Conservation (phyloP, 805 yeast genomes). For the Ogataea pini region DNA sequence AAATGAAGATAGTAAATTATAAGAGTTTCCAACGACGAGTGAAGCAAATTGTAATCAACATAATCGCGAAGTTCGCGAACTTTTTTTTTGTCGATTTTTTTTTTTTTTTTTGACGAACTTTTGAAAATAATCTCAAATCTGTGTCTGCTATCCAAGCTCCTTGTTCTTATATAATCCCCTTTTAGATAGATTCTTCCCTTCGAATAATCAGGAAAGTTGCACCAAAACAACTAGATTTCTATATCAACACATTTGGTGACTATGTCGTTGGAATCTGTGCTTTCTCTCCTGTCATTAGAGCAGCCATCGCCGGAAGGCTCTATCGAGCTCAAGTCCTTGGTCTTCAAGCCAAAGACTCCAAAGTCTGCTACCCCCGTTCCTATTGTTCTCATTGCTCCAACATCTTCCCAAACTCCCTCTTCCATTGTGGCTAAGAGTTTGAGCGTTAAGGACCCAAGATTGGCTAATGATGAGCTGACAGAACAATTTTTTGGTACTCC, state of each 20-base stretch:
- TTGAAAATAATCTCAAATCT: neutral
- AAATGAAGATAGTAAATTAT: no score
- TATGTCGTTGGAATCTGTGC: constrained; percentile 70
- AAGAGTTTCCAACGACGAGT: no score
- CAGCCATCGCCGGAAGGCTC: constrained; percentile 54
- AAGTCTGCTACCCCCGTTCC: constrained; percentile 80
- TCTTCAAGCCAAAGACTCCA: constrained; percentile 90
- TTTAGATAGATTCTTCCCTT: neutral
- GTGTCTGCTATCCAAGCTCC: neutral
- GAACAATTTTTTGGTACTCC: constrained; percentile 57
- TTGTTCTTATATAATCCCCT: neutral
- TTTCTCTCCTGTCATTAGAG: constrained; percentile 65
- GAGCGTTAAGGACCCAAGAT: constrained; percentile 78
- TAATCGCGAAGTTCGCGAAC: no score
- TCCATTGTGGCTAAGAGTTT: constrained; percentile 64
- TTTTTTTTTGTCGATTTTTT: neutral
- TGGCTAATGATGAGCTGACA: constrained; percentile 82
- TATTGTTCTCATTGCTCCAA: constrained; percentile 74
- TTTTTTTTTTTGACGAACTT: constrained; percentile 1
- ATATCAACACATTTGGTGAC: neutral
- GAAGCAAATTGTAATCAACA: no score
- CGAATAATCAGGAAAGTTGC: neutral
- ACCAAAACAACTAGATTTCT: neutral
- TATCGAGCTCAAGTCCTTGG: constrained; percentile 66
- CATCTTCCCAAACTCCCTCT: constrained; percentile 69